phyloP scores from a whole-genome alignment of 2,329 filamentous ascomycete species.

The Aspergillus neotritici region DNA sequence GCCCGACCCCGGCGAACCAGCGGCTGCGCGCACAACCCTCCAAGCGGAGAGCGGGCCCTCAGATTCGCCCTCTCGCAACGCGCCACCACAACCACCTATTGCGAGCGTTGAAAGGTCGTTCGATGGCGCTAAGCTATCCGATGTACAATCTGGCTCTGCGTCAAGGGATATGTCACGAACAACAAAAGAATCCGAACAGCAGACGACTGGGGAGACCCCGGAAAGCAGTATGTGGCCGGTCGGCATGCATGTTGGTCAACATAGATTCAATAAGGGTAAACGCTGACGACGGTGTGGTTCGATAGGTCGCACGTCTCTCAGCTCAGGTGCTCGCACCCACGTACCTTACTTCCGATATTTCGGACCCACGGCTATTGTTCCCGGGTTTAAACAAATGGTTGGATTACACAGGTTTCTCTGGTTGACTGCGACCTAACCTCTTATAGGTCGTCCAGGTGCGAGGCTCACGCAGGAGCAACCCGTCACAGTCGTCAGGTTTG shows the following conservation, averaged over 20 bases:
- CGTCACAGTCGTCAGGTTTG: conserved; percentile 36
- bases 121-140: conserved; percentile 10
- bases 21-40: conserved; percentile 10
- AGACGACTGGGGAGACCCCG: conserved; percentile 26
- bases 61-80: conserved; percentile 12
- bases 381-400: conserved; percentile 90
- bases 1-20: conserved; percentile 14
- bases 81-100: conserved; percentile 4
- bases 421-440: conserved; percentile 13
- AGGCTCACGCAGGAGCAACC: conserved; percentile 44
- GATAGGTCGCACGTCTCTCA: conserved; percentile 34
- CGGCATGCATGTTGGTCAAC: not conserved
- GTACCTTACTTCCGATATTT: conserved; percentile 91
- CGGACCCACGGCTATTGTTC: conserved; percentile 83
- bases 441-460: conserved; percentile 54
- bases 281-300: not conserved
- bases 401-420: not conserved
- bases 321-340: conserved; percentile 34
- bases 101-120: conserved; percentile 11
- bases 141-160: conserved; percentile 14
- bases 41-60: conserved; percentile 25
- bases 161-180: conserved; percentile 14
- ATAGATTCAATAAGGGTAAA: too few species aligned
- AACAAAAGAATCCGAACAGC: conserved; percentile 23
- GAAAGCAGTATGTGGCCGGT: conserved; percentile 31